phyloP scores from a whole-genome alignment of 306 rosid species.

The Pyrus pyrifolia region DNA sequence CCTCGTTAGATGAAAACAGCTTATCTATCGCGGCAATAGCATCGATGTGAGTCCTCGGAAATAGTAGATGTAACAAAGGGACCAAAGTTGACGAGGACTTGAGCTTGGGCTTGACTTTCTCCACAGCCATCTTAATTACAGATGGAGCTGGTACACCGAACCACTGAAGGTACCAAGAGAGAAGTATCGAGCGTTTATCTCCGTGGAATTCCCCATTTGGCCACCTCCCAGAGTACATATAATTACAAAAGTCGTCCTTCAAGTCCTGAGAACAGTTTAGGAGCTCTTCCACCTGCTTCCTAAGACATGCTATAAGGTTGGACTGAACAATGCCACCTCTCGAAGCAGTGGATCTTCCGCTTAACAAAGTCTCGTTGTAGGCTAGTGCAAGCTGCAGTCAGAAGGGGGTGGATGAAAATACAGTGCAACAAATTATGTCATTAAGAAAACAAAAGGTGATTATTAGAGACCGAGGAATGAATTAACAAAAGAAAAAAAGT shows the following conservation, averaged over 20 bases:
- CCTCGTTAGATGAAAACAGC: conserved; percentile 34
- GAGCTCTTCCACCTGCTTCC: conserved; percentile 71
- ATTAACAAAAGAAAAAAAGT: not conserved
- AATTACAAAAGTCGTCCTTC: conserved; percentile 56
- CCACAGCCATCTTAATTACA: conserved; percentile 36
- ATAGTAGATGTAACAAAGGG: conserved; percentile 63
- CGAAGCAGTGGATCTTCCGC: conserved; percentile 49
- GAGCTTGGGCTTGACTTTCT: conserved; percentile 52
- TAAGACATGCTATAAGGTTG: conserved; percentile 60
- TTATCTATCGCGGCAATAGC: conserved; percentile 56
- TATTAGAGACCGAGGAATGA: not conserved
- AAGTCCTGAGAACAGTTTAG: conserved; percentile 48
- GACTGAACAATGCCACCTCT: conserved; percentile 78
- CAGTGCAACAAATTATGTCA: not conserved
- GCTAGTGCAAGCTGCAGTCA: conserved; percentile 74
- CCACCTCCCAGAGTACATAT: conserved; percentile 68
- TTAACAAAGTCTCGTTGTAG: conserved; percentile 69
- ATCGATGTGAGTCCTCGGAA: conserved; percentile 59
- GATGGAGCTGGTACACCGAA: conserved; percentile 69
- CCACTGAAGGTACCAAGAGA: conserved; percentile 92
- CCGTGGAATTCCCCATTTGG: conserved; percentile 50
- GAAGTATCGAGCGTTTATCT: conserved; percentile 49
- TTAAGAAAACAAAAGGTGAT: not conserved
- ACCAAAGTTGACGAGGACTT: conserved; percentile 42
- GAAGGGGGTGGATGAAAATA: conserved; percentile 8